phyloP scores from a whole-genome alignment of 192 early-diverging fungal species.

The Gigaspora rosea region DNA sequence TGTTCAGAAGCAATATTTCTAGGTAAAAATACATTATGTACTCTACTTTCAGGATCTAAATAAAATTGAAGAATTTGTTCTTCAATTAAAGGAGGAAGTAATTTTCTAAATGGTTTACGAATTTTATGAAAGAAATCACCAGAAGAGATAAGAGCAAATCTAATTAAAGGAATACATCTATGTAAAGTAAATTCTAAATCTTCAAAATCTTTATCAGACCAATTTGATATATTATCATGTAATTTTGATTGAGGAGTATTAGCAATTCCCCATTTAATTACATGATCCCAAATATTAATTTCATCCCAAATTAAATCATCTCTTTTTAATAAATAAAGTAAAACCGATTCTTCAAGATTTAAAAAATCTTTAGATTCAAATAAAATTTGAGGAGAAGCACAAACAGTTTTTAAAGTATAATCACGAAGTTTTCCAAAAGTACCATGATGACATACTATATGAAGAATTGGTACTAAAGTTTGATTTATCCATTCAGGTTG shows the following conservation, averaged over 20 bases:
- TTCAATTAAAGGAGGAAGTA: not conserved
- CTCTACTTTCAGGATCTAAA: not conserved
- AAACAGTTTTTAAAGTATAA: not conserved
- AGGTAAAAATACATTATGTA: not conserved
- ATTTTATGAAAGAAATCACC: slow-evolving; percentile 8
- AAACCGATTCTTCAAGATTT: not conserved
- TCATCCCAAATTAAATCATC: slow-evolving; percentile 21
- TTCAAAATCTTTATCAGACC: slow-evolving; percentile 5
- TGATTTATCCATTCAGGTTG: not conserved
- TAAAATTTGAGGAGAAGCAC: not conserved
- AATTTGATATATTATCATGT: not conserved
- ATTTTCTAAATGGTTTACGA: not conserved
- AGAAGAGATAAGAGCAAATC: slow-evolving; percentile 10
- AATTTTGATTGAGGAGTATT: not conserved
- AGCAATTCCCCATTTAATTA: slow-evolving; percentile 25
- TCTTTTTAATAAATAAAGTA: slow-evolving; percentile 2
- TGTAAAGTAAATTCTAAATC: not conserved
- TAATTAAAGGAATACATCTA: slow-evolving; percentile 15
- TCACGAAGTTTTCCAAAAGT: not conserved
- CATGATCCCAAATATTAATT: slow-evolving; percentile 22
- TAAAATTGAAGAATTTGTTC: slow-evolving; percentile 9
- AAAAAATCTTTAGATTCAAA: slow-evolving; percentile 11
- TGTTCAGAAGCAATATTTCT: not conserved
- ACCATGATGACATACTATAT: slow-evolving; percentile 1
- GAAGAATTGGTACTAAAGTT: not conserved